These are phyloP conservation scores for Harrya chromipes DNA, from an alignment of 768 basidiomycete genomes.

Conservation along the genomic window DNA sequence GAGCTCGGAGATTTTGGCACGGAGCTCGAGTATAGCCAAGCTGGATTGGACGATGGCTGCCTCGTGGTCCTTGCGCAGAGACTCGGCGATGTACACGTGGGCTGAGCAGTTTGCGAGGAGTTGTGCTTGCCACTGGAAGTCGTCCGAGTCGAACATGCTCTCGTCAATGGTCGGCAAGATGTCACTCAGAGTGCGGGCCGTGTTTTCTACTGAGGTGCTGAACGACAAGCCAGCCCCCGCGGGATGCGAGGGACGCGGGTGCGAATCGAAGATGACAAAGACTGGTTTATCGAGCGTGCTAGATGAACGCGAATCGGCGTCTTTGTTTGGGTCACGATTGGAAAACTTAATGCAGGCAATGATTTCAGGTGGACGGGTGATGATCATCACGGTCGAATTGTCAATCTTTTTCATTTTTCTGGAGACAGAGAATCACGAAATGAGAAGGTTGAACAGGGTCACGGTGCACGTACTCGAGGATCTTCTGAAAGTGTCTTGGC, in stretches of 20 bases:
- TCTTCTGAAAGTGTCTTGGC: conserved; percentile 34
- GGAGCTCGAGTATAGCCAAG: conserved; percentile 42
- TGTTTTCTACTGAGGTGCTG: conserved; percentile 41
- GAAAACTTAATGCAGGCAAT: conserved; percentile 46
- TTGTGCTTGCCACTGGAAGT: conserved; percentile 63
- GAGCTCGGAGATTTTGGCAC: conserved; percentile 39
- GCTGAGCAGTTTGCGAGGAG: conserved; percentile 59
- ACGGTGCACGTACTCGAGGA: conserved; percentile 24
- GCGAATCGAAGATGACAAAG: conserved; percentile 67
- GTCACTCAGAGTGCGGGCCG: conserved; percentile 42
- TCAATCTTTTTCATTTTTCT: conserved; percentile 24
- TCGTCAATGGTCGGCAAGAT: conserved; percentile 49
- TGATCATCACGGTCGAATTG: conserved; percentile 40
- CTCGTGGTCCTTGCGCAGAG: conserved; percentile 21
- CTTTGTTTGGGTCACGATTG: background rate
- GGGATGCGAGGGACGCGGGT: conserved; percentile 57
- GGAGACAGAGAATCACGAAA: background rate
- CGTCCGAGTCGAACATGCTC: conserved; percentile 38
- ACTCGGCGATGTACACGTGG: conserved; percentile 46
- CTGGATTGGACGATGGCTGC: conserved; percentile 48
- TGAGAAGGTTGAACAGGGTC: background rate
- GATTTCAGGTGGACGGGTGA: conserved; percentile 73
- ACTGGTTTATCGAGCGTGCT: conserved; percentile 24
- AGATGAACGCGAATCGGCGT: background rate
- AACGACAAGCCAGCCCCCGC: conserved; percentile 59